phyloP scores from a whole-genome alignment of 805 yeast genomes.

The Metschnikowia proteae region DNA sequence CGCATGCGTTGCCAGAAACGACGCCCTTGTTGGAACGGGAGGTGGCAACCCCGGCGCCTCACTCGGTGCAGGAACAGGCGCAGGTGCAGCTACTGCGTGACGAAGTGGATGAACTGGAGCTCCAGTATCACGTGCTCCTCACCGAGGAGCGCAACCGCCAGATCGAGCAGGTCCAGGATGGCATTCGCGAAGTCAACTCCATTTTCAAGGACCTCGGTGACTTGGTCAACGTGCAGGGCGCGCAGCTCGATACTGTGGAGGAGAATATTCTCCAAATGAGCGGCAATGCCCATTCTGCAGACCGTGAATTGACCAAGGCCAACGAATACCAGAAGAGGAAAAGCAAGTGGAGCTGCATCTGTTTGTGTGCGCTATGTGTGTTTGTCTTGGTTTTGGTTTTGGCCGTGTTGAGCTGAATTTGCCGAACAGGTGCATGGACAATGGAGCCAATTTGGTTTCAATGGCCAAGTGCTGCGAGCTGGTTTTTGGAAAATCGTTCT shows the following conservation, averaged over 20 bases:
- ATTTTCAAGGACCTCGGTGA: conserved; percentile 79
- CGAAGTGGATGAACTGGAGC: conserved; percentile 43
- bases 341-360: conserved; percentile 69
- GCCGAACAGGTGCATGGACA: not conserved
- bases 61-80: conserved; percentile 10
- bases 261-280: conserved; percentile 66
- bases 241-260: conserved; percentile 78
- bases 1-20: conserved; percentile 16
- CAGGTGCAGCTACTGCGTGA: conserved; percentile 34
- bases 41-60: not conserved
- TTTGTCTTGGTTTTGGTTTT: conserved; percentile 56
- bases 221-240: conserved; percentile 80
- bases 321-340: conserved; percentile 67
- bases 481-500: no score
- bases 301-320: conserved; percentile 67
- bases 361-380: conserved; percentile 55
- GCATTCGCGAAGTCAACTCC: conserved; percentile 79
- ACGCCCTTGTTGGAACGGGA: conserved; percentile 6
- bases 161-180: conserved; percentile 66
- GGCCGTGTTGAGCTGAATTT: conserved; percentile 44
- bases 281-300: conserved; percentile 64
- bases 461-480: no score
- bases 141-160: conserved; percentile 74
- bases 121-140: conserved; percentile 60
- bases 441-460: no score